Conservation (phyloP, 371 early-diverging fungal genomes). For the Mucor sp. region DNA sequence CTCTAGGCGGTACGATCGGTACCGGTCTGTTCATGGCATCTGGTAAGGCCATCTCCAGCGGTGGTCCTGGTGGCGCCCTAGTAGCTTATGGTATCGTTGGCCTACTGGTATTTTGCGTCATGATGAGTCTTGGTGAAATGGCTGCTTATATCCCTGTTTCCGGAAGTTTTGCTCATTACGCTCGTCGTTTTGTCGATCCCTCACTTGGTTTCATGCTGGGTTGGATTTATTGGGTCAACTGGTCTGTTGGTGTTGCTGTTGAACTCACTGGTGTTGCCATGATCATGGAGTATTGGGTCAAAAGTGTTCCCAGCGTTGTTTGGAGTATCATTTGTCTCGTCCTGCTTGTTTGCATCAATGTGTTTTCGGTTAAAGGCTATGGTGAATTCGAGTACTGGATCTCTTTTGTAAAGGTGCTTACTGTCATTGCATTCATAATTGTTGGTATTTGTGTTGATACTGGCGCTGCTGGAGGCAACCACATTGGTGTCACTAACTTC, state of each 20-base stretch:
- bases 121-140: conserved; percentile 84
- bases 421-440: conserved; percentile 68
- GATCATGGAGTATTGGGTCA: conserved; percentile 78
- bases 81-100: conserved; percentile 70
- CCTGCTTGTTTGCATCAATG: conserved; percentile 58
- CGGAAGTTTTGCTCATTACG: conserved; percentile 80
- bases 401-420: conserved; percentile 50
- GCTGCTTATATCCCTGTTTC: conserved; percentile 78
- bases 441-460: conserved; percentile 72
- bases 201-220: conserved; percentile 76
- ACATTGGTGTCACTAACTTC: conserved; percentile 60
- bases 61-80: conserved; percentile 75
- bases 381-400: conserved; percentile 63
- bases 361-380: conserved; percentile 63
- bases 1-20: conserved; percentile 65
- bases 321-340: conserved; percentile 59
- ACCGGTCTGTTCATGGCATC: conserved; percentile 88
- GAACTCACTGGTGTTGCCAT: conserved; percentile 79
- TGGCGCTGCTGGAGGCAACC: conserved; percentile 35
- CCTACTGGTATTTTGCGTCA: conserved; percentile 75
- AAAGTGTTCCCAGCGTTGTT: conserved; percentile 49
- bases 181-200: conserved; percentile 77
- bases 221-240: conserved; percentile 78
- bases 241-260: conserved; percentile 77
- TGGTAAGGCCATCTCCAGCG: conserved; percentile 73